Evolutionary conservation across 164 flowering plant genomes (phyloP).

Genomic region (Platanus orientalis): DNA sequence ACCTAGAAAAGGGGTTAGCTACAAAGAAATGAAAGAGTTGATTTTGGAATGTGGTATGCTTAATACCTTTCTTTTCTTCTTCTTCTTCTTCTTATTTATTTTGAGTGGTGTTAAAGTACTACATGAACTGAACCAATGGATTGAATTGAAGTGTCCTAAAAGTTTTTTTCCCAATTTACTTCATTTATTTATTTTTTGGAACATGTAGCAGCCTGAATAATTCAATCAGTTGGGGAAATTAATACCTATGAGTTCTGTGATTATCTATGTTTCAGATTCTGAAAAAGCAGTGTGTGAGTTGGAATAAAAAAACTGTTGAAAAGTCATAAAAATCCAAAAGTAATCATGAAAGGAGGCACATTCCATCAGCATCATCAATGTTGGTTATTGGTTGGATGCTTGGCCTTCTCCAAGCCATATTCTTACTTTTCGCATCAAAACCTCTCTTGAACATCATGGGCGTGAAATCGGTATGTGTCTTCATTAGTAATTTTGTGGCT

Average conservation of each 20-base stretch:
- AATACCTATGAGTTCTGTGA: neutral
- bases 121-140: too few species aligned
- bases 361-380: constrained; percentile 70
- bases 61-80: too few species aligned
- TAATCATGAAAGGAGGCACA: constrained; percentile 29
- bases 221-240: neutral
- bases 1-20: constrained; percentile 16
- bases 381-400: constrained; percentile 49
- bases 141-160: too few species aligned
- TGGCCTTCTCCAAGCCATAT: constrained; percentile 51
- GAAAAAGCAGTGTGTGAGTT: constrained; percentile 6
- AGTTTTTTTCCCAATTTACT: neutral
- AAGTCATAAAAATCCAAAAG: constrained; percentile 16
- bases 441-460: constrained; percentile 58
- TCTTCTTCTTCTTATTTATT: neutral
- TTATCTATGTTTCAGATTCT: constrained; percentile 28
- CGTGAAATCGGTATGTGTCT: constrained; percentile 46
- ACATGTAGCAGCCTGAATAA: neutral
- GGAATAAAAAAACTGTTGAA: constrained; percentile 1
- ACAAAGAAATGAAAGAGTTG: constrained; percentile 28
- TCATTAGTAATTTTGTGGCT: neutral
- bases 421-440: constrained; percentile 49
- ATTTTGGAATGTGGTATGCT: constrained; percentile 27
- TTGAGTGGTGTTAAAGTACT: too few species aligned
- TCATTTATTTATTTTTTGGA: neutral